Percentiles rank a stretch among this genome's conserved stretches.
These are phyloP conservation scores for Pseudopediastrum boryanum DNA, from an alignment of 139 green algal species.

Conservation along the genomic window DNA sequence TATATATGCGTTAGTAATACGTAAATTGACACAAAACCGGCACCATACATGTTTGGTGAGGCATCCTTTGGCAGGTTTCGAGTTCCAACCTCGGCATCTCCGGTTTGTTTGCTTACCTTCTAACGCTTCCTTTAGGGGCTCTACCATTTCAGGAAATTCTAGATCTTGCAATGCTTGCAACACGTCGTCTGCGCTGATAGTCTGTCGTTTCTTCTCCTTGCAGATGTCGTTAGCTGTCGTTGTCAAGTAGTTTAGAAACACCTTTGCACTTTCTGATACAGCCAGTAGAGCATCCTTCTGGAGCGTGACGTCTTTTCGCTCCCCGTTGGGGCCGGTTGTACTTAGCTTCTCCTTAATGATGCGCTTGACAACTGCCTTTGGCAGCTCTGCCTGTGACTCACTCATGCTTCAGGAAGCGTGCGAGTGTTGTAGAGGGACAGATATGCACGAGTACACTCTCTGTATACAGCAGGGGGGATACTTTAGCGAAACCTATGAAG, in stretches of 20 bases:
- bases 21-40: too few relatives aligned
- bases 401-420: too few relatives aligned
- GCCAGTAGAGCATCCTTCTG: slow-evolving; percentile 84
- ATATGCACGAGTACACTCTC: too few relatives aligned
- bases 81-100: too few relatives aligned
- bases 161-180: slow-evolving; percentile 78
- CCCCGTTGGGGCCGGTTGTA: slow-evolving; percentile 40
- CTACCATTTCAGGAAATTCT: slow-evolving; percentile 82
- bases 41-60: too few relatives aligned
- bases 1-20: too few relatives aligned
- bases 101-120: slow-evolving; percentile 65
- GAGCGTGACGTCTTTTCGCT: slow-evolving; percentile 59
- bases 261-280: slow-evolving; percentile 79
- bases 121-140: slow-evolving; percentile 64
- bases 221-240: slow-evolving; percentile 87
- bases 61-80: too few relatives aligned
- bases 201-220: slow-evolving; percentile 80
- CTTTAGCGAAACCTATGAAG: too few relatives aligned
- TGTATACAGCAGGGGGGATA: too few relatives aligned
- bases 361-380: slow-evolving; percentile 76
- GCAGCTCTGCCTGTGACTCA: slow-evolving; percentile 68
- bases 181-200: slow-evolving; percentile 83
- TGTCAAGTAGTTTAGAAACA: slow-evolving; percentile 90
- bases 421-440: too few relatives aligned
- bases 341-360: slow-evolving; percentile 81